Evolutionary conservation across 257 asterid species (phyloP).

Genomic region (Salvia hispanica): DNA sequence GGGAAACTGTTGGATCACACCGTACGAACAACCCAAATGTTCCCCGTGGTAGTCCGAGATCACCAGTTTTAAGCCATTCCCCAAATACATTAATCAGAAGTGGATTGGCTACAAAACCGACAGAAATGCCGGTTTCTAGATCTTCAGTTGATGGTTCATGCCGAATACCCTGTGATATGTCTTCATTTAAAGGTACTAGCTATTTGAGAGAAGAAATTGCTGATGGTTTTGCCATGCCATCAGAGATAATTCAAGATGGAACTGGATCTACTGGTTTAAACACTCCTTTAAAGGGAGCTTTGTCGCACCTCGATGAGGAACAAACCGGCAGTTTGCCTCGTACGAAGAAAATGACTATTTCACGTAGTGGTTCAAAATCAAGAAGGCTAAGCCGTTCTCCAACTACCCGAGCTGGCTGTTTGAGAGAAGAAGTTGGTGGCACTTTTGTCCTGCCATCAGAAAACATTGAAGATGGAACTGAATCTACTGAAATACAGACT

Average conservation of each 20-base stretch:
- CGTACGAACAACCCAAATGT: slow-evolving; percentile 45
- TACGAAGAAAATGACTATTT: slow-evolving; percentile 46
- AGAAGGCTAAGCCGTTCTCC: slow-evolving; percentile 31
- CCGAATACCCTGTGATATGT: slow-evolving; percentile 24
- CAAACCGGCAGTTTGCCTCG: slow-evolving; percentile 34
- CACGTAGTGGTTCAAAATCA: slow-evolving; percentile 43
- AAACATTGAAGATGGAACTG: slow-evolving; percentile 35
- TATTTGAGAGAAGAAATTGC: slow-evolving; percentile 30
- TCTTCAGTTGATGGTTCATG: slow-evolving; percentile 33
- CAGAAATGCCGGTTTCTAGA: slow-evolving; percentile 38
- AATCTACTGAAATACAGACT: slow-evolving; percentile 31
- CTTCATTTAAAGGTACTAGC: slow-evolving; percentile 29
- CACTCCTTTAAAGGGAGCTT: slow-evolving; percentile 37
- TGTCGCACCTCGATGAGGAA: slow-evolving; percentile 39
- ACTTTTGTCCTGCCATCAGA: slow-evolving; percentile 37
- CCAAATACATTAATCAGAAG: slow-evolving; percentile 34
- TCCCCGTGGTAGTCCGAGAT: slow-evolving; percentile 42
- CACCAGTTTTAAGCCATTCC: slow-evolving; percentile 36
- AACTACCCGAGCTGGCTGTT: background rate
- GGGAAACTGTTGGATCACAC: slow-evolving; percentile 33
- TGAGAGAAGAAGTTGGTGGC: slow-evolving; percentile 35
- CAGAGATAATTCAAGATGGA: slow-evolving; percentile 35
- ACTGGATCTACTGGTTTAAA: slow-evolving; percentile 30
- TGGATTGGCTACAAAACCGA: slow-evolving; percentile 27
- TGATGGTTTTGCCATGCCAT: slow-evolving; percentile 39